These are phyloP conservation scores for Rhizopogon vinicolor DNA, from an alignment of 768 basidiomycete genomes.

Conservation along the genomic window DNA sequence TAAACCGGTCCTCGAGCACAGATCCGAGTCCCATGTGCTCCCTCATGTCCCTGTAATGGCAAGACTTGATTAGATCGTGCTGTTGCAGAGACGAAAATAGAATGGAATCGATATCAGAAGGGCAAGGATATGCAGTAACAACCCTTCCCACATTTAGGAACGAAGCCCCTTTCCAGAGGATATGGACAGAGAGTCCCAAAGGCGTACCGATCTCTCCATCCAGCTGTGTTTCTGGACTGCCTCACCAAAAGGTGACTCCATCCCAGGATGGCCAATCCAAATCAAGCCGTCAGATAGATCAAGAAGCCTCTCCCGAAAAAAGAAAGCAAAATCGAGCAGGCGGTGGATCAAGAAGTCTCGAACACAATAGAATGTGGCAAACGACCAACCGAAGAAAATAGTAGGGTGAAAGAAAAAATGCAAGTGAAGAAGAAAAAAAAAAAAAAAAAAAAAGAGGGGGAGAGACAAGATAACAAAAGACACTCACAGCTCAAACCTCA, in stretches of 20 bases:
- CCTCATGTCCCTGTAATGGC: constrained; percentile 53
- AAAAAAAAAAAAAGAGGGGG: neutral
- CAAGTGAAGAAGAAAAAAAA: neutral
- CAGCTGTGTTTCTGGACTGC: neutral
- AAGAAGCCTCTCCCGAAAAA: too few relatives aligned
- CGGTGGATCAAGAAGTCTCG: neutral
- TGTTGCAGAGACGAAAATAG: neutral
- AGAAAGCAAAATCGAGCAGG: too few relatives aligned
- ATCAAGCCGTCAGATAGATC: too few relatives aligned
- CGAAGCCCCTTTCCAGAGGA: neutral
- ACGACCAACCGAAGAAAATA: neutral
- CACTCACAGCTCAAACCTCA: constrained; percentile 59
- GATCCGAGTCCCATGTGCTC: constrained; percentile 47
- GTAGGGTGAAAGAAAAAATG: neutral
- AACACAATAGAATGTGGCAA: neutral
- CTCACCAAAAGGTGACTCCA: neutral
- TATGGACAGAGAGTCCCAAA: neutral
- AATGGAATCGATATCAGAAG: neutral
- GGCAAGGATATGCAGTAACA: neutral
- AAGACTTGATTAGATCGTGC: constrained; percentile 1
- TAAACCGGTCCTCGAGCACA: constrained; percentile 43
- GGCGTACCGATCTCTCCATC: neutral
- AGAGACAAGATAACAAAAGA: neutral
- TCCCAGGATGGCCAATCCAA: neutral
- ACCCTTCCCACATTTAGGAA: neutral